phyloP scores from a whole-genome alignment of 257 asterid genomes.

The Parsonsia alboflavescens region DNA sequence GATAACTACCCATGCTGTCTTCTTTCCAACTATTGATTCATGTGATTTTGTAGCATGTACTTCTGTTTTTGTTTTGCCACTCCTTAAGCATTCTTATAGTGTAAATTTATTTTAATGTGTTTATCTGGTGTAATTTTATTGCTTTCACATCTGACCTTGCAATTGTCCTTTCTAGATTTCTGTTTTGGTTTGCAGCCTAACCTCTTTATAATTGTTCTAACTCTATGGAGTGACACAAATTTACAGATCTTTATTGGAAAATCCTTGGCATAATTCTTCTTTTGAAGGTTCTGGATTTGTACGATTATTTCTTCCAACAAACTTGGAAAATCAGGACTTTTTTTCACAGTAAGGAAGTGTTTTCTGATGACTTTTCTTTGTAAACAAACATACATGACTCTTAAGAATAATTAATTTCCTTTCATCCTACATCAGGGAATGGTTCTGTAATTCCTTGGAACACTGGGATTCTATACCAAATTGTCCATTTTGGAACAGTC shows the following conservation, averaged over 20 bases:
- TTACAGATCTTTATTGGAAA: slow-evolving; percentile 84
- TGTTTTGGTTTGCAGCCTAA: neutral
- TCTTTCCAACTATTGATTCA: neutral
- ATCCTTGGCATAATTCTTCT: slow-evolving; percentile 95
- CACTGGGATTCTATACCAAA: slow-evolving; percentile 89
- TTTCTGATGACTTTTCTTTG: slow-evolving; percentile 10
- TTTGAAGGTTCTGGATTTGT: slow-evolving; percentile 97
- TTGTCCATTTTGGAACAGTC: slow-evolving; percentile 95
- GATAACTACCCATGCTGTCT: slow-evolving; percentile 3
- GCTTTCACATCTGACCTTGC: neutral
- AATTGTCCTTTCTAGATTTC: neutral
- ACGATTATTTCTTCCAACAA: slow-evolving; percentile 90
- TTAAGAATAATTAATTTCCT: slow-evolving; percentile 19
- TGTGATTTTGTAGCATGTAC: neutral
- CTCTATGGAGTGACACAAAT: slow-evolving; percentile 18
- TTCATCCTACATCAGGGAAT: slow-evolving; percentile 53
- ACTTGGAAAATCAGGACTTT: slow-evolving; percentile 77
- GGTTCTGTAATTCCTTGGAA: slow-evolving; percentile 54
- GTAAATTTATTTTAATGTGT: neutral
- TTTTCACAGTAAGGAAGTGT: slow-evolving; percentile 59
- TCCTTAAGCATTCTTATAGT: neutral
- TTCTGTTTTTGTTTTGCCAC: neutral
- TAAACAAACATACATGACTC: slow-evolving; percentile 19
- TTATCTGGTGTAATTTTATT: neutral
- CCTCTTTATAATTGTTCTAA: slow-evolving; percentile 2